Base-by-base conservation (phyloP, 306 rosid species). In the Begonia masoniana region DNA sequence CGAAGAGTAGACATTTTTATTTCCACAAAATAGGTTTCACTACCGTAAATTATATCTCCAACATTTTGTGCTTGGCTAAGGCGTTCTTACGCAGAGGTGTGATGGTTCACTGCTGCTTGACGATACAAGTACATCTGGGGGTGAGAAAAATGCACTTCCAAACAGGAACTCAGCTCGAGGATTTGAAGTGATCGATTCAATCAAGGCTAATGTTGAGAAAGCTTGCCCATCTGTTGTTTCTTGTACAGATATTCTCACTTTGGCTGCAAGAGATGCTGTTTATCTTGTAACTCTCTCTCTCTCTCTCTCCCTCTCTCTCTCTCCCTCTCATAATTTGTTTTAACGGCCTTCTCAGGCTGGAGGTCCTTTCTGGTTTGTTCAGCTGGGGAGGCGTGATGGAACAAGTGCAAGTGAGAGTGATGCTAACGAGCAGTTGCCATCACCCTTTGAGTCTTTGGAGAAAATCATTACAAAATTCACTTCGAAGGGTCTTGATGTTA, bases 181-280 rank as follows among this genome's bases (percentile, higher is more conserved):
- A 36, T 83, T 66, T 52, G 94, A 86, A 50, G 81, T 83, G n/a
- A 86, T 83, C 64, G 96, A 86, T 59, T 67, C 53, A 45, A 91
- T 91, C 45, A 91, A 91, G 52, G 64, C 96, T 62, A 64, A 35
- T 9, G 52, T 91, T 55, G 92, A 86, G 76, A 69, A 62, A 46
- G 84, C 75, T 43, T 91, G 99, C 62, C 99, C 99, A 55, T 75
- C 78, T 48, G 75, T 76, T 4, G 99, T 83, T 45, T 91, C 99
- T 56, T 91, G 99, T 50, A 72, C 92, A 52, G 99, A 86, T 72
- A 68, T 86, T 54, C 54, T 86, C 16, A 54, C 99, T 60, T 84
- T 91, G 12, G 94, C 81, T 5, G 77, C 93, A 1, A 86, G 94
- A 74, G 85, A 87, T 48, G 88, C 94, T 46, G 82, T 86, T 55